phyloP scores from a whole-genome alignment of 768 basidiomycete species.

The Tephrocybe sp. region DNA sequence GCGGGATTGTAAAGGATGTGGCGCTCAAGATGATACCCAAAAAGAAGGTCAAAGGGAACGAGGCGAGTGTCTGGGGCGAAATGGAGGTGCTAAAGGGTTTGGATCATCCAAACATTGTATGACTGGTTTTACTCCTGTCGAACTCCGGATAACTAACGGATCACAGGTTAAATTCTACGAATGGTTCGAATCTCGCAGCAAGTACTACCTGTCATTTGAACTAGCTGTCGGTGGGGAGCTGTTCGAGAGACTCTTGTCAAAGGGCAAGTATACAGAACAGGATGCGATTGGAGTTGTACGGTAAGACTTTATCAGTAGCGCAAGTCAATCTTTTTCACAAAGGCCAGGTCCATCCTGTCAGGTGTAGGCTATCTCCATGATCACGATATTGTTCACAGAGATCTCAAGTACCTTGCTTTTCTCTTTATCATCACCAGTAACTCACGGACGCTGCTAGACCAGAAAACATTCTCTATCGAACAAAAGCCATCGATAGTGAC shows the following conservation, averaged over 20 bases:
- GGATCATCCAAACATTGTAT: slow-evolving; percentile 87
- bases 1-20: slow-evolving; percentile 61
- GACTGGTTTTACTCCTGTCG: slow-evolving; percentile 23
- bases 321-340: not conserved
- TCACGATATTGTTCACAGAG: slow-evolving; percentile 93
- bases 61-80: slow-evolving; percentile 85
- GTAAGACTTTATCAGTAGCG: slow-evolving; percentile 36
- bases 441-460: slow-evolving; percentile 48
- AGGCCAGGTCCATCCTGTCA: slow-evolving; percentile 67
- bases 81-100: slow-evolving; percentile 90
- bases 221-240: slow-evolving; percentile 93
- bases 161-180: slow-evolving; percentile 90
- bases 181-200: slow-evolving; percentile 91
- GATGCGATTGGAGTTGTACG: slow-evolving; percentile 79
- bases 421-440: not conserved
- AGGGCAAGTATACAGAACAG: slow-evolving; percentile 90
- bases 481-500: slow-evolving; percentile 70
- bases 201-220: slow-evolving; percentile 95
- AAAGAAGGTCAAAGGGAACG: slow-evolving; percentile 93
- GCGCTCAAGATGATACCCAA: slow-evolving; percentile 91
- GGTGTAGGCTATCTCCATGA: slow-evolving; percentile 89
- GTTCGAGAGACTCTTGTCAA: slow-evolving; percentile 81
- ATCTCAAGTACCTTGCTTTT: slow-evolving; percentile 68
- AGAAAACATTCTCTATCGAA: slow-evolving; percentile 93
- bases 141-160: not conserved